Base-by-base conservation (phyloP, 1,139 yeast species). In the Scheffersomyces cryptocercus region DNA sequence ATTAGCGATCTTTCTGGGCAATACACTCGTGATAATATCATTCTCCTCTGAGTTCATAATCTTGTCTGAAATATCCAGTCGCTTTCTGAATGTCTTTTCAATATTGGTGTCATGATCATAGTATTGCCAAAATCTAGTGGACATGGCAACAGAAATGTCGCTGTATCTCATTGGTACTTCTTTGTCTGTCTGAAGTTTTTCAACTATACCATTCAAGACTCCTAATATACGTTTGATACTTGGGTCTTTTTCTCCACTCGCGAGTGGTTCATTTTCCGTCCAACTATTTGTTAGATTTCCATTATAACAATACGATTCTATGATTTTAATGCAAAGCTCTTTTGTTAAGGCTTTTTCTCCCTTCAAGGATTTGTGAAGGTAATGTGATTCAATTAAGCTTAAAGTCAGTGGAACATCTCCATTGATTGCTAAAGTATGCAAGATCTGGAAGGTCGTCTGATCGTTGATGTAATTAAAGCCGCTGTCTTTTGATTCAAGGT, bases 381-480 rank as follows among this genome's bases (percentile, higher is more conserved):
- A 70, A 43, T 71, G 74, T 14, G 69, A 55, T 44, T 73, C 77
- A 11, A 74, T 64, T 12, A 73, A 54, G 4, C 61, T 51, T 8
- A 72, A 48, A 0, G 73, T 63, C 61, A 65, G 64, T 8, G 58
- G 41, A 3, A 70, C 68, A 48, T 74, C 79, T 4, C 79, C 79
- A 43, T 67, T 56, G 3, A 58, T 50, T 1, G 75, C 58, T 10
- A 73, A 56, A 0, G 65, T 54, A 36, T 65, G 70, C 20, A 74
- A 58, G 11, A 71, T 62, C 41, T 58, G 61, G 29, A 46, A 44
- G 6, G 42, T 47, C 38, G 44, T 46, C 32, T 38, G 45, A 26
- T 51, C 49, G n/a, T 46, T 47, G 13, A 50, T 36, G 12, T 49
- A 37, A 6, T 14, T 32, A 28, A 50, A 43, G 1, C 48, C 35